These are phyloP conservation scores for Kodamaea restingae DNA, from an alignment of 805 yeast species.

Conservation along the genomic window DNA sequence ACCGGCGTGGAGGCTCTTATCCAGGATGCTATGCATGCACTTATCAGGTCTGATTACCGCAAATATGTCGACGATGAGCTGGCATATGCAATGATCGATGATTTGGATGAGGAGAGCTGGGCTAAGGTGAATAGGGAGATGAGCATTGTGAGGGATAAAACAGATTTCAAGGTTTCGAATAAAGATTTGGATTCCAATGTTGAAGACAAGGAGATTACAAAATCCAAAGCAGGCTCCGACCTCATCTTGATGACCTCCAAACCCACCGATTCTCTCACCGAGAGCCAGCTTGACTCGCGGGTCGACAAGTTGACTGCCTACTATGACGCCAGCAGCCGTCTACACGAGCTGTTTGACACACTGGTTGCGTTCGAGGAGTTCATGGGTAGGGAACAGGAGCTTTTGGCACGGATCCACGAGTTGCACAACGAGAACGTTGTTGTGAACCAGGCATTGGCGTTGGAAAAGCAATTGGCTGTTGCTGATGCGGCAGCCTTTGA, in stretches of 20 bases:
- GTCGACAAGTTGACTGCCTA: not conserved
- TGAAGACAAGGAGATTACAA: no score
- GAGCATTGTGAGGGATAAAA: slow-evolving; percentile 9
- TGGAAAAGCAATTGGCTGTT: slow-evolving; percentile 7
- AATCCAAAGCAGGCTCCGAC: no score
- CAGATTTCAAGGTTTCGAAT: no score
- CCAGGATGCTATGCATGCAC: slow-evolving; percentile 26
- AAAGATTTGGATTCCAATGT: no score
- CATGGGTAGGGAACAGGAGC: slow-evolving; percentile 3
- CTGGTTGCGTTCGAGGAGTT: slow-evolving; percentile 7
- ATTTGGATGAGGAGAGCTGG: slow-evolving; percentile 26
- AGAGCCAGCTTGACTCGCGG: not conserved
- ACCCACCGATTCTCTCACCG: not conserved
- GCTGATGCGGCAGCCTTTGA: slow-evolving; percentile 20
- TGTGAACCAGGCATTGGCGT: slow-evolving; percentile 15
- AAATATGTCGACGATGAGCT: slow-evolving; percentile 22
- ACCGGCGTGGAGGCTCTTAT: slow-evolving; percentile 18
- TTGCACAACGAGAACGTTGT: slow-evolving; percentile 12
- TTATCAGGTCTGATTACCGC: slow-evolving; percentile 42
- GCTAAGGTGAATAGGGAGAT: slow-evolving; percentile 19
- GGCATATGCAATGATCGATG: slow-evolving; percentile 20
- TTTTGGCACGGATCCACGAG: slow-evolving; percentile 10
- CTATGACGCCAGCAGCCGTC: not conserved
- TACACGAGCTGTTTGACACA: slow-evolving; percentile 1
- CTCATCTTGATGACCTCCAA: no score